Base-by-base conservation (phyloP, 192 early-diverging fungal genomes). In the Backusella macrospora region DNA sequence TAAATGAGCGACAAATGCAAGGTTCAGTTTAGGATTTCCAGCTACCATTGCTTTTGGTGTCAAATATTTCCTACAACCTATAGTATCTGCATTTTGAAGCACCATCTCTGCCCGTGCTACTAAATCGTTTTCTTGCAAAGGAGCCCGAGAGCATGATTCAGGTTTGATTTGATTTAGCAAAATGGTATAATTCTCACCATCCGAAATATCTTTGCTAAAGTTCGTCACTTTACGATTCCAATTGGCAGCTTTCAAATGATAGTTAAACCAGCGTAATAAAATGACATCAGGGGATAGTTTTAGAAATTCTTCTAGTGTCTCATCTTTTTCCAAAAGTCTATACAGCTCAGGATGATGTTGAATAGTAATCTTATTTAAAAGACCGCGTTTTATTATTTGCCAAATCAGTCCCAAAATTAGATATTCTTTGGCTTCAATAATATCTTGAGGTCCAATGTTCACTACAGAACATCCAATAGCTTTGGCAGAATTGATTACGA, bases 331-430 rank as follows among this genome's bases (percentile, higher is more conserved):
- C 75, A 99, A 84, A 63, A 99, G 88, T 49, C 96, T 90, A 80
- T 97, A 98, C 73, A 99, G 85, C 80, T 99, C 98, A 4, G 98
- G 98, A 80, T 99, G 98, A 68, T 94, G 89, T 81, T 98, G 96
- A 77, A 99, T 96, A 81, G 98, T 95, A 80, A 99, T 96, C 86
- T 96, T 98, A 78, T 93, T 94, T 73, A 94, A 86, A 75, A 99
- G 86, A 67, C 97, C 96, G 70, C 96, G 94, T 83, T 98, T 99
- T 86, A 99, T 99, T 73, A 99, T 98, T 85, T 99, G 94, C 98
- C 98, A 99, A 75, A 98, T 94, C 38, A 99, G 86, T 7, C 97
- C 98, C 73, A 99, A 86, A 80, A 98, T 93, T 79, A 99, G 88
- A 75, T 99, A 96, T 86, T 98, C 96, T 68, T 96, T 87, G 39